Percentiles rank a stretch among this genome's conserved stretches.
These are phyloP conservation scores for Tolypocladium ovalisporum DNA, from an alignment of 2,329 filamentous ascomycete genomes.

Conservation along the genomic window DNA sequence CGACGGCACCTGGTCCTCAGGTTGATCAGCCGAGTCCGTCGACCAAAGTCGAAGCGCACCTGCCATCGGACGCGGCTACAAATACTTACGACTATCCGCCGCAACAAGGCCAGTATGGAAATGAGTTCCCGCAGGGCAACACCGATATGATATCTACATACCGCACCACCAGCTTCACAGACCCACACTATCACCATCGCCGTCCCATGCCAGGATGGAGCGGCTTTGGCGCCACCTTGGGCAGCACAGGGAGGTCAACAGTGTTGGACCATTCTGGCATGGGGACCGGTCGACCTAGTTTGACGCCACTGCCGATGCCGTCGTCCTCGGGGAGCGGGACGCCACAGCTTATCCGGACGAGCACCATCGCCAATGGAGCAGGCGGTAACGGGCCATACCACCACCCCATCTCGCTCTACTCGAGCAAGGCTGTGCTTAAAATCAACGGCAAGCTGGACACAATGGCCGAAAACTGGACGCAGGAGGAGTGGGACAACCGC, in stretches of 20 bases:
- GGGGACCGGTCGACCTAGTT: slow-evolving; percentile 27
- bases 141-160: slow-evolving; percentile 47
- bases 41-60: slow-evolving; percentile 28
- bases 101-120: slow-evolving; percentile 27
- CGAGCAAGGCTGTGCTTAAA: slow-evolving; percentile 74
- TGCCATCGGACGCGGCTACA: slow-evolving; percentile 27
- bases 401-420: slow-evolving; percentile 71
- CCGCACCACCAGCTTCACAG: slow-evolving; percentile 38
- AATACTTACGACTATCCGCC: slow-evolving; percentile 36
- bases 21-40: slow-evolving; percentile 28
- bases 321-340: slow-evolving; percentile 22
- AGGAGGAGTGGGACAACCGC: slow-evolving; percentile 68
- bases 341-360: slow-evolving; percentile 45
- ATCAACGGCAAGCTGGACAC: slow-evolving; percentile 74
- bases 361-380: slow-evolving; percentile 33
- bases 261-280: slow-evolving; percentile 30
- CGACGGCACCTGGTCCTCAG: slow-evolving; percentile 22
- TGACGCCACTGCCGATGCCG: slow-evolving; percentile 39
- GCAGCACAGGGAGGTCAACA: slow-evolving; percentile 25
- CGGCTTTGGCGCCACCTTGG: slow-evolving; percentile 29
- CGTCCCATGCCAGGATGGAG: slow-evolving; percentile 27
- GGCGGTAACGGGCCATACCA: slow-evolving; percentile 47
- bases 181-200: slow-evolving; percentile 33
- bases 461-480: slow-evolving; percentile 77
- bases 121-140: slow-evolving; percentile 27